A percentile compares a stretch with the other conserved stretches of the same genome.
These are phyloP conservation scores for Misopates orontium DNA, from an alignment of 257 asterid genomes.

Conservation along the genomic window DNA sequence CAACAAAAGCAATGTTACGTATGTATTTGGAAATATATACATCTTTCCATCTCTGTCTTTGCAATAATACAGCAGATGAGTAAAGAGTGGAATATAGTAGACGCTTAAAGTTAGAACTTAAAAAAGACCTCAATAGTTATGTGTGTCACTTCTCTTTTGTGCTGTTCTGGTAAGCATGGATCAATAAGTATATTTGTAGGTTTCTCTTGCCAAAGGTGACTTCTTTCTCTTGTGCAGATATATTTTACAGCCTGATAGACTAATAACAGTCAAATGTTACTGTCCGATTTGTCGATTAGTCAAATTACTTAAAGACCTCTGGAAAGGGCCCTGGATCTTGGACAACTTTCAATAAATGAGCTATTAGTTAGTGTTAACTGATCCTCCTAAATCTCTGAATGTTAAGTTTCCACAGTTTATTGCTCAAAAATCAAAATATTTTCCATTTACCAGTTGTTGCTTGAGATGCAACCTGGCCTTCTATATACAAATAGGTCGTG, in stretches of 20 bases:
- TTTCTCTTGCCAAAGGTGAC: background rate
- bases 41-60: no score
- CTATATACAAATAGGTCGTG: no score
- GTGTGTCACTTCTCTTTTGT: background rate
- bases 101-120: no score
- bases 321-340: background rate
- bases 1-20: no score
- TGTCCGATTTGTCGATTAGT: background rate
- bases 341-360: background rate
- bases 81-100: no score
- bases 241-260: background rate
- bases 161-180: background rate
- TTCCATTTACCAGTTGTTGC: no score
- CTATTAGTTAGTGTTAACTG: background rate
- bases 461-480: no score
- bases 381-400: background rate
- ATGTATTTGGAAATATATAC: no score
- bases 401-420: background rate
- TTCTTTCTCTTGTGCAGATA: background rate
- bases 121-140: no score
- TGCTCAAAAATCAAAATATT: no score
- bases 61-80: no score
- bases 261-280: background rate
- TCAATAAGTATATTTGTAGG: background rate
- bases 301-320: conserved; percentile 17